Conservation (phyloP, 768 basidiomycete genomes). For the Pisolithus sp. region DNA sequence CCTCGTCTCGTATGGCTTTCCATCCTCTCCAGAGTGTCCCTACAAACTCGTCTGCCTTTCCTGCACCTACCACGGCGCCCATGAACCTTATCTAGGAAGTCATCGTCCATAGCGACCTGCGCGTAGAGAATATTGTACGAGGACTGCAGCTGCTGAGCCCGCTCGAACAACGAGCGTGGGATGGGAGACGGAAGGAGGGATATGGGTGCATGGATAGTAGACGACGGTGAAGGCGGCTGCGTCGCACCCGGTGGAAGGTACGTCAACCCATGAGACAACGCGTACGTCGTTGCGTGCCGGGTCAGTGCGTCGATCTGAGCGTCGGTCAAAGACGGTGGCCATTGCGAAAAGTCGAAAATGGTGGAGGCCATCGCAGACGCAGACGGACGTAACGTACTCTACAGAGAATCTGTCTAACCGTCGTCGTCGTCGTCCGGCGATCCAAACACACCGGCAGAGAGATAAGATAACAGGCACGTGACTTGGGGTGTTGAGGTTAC, state of each 20-base stretch:
- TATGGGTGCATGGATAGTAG: constrained; percentile 88
- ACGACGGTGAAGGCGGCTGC: constrained; percentile 48
- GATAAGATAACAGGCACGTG: neutral
- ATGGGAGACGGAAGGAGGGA: constrained; percentile 85
- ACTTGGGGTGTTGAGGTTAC: too few species aligned
- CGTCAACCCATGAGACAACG: constrained; percentile 78
- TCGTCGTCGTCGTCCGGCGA: neutral
- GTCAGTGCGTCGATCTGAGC: constrained; percentile 55
- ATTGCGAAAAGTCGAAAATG: constrained; percentile 46
- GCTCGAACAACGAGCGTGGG: constrained; percentile 63
- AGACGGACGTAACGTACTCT: too few species aligned
- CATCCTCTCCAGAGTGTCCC: constrained; percentile 82
- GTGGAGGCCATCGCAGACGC: constrained; percentile 14
- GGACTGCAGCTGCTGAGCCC: constrained; percentile 61
- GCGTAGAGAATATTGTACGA: constrained; percentile 85
- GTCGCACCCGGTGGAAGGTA: constrained; percentile 57
- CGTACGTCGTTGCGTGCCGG: constrained; percentile 69
- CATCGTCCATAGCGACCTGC: constrained; percentile 68
- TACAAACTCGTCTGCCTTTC: constrained; percentile 81
- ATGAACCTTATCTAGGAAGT: constrained; percentile 80
- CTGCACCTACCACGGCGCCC: constrained; percentile 72
- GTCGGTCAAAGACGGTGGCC: constrained; percentile 69
- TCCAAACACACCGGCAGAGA: too few species aligned
- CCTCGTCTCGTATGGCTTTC: constrained; percentile 66
- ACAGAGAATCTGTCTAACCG: too few species aligned